These are phyloP conservation scores for Mycena albidolilacea DNA, from an alignment of 768 basidiomycete genomes.

Conservation along the genomic window DNA sequence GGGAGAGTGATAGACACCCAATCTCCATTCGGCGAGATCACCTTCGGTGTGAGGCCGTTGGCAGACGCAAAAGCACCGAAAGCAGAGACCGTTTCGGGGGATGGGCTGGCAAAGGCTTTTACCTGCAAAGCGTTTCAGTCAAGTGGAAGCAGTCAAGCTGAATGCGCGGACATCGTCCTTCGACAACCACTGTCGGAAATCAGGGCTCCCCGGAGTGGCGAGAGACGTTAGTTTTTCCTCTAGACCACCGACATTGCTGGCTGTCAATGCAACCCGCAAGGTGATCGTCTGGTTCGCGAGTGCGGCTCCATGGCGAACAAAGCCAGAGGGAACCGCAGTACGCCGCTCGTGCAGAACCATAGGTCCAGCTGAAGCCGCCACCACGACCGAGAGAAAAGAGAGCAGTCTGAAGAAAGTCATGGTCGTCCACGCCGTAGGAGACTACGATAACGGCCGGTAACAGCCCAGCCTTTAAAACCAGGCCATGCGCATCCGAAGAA, in stretches of 20 bases:
- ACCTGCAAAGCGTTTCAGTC: neutral
- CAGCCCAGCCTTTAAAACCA: too few species aligned
- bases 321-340: neutral
- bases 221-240: neutral
- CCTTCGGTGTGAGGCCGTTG: conserved; percentile 13
- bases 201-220: neutral
- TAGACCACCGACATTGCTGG: conserved; percentile 3
- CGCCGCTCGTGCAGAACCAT: conserved; percentile 19
- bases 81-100: neutral
- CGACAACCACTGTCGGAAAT: conserved; percentile 16
- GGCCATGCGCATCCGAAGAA: too few species aligned
- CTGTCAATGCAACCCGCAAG: conserved; percentile 10
- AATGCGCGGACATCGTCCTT: conserved; percentile 9
- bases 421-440: neutral
- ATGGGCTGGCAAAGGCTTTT: conserved; percentile 10
- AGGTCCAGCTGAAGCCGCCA: neutral
- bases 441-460: neutral
- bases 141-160: neutral
- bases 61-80: conserved; percentile 18
- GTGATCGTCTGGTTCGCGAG: neutral
- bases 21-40: conserved; percentile 22
- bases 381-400: neutral
- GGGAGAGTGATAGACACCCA: conserved; percentile 25
- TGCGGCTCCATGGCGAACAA: neutral
- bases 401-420: conserved; percentile 5